Base-by-base conservation (phyloP, 495 filamentous ascomycete species). In the Hypoxylon subgilvum region DNA sequence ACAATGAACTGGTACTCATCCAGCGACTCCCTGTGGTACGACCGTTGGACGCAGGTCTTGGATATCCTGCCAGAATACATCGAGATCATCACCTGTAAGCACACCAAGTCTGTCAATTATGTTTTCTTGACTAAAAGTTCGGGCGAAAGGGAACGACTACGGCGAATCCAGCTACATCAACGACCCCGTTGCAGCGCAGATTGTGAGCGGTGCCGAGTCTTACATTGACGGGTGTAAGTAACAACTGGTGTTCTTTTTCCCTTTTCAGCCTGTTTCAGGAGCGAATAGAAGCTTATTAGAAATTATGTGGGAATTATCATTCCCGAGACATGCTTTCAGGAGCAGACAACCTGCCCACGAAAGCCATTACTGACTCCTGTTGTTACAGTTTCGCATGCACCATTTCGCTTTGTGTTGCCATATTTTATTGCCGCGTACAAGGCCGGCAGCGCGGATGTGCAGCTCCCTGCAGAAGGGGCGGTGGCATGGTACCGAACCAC, bases 141-240 rank as follows among this genome's bases (percentile, higher is more conserved):
- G 48, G 0, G 12, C 77, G 16, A 74, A 71, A 69, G 90, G 88
- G 88, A 91, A 91, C 52, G 88, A 91, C 68, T 91, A 82, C 50
- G 88, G 87, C 36, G 88, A 92, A 69, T 82, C 84, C 6, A 87
- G 88, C 73, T 90, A 92, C 59, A 86, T 92, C 53, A 85, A 84
- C 25, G 82, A 82, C 3, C 75, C 85, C 27, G 67, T 77, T 25
- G 50, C 71, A 0, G 63, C 70, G 4, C 79, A 82, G 6, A 77
- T 85, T 3, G 79, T 84, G 0, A 52, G 68, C 6, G 82, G 78
- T 0, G 79, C 80, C 1, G 70, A 76, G 6, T 58, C 68, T 7
- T 87, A 87, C 43, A 76, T 83, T 36, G 49, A 67, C 9, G 70
- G 69, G 1, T 73, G 70, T 39, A 65, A n/a, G n/a, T n/a, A n/a